These are phyloP conservation scores for Chaetoceros muelleri DNA, from an alignment of 108 stramenopile species.

Conservation along the genomic window DNA sequence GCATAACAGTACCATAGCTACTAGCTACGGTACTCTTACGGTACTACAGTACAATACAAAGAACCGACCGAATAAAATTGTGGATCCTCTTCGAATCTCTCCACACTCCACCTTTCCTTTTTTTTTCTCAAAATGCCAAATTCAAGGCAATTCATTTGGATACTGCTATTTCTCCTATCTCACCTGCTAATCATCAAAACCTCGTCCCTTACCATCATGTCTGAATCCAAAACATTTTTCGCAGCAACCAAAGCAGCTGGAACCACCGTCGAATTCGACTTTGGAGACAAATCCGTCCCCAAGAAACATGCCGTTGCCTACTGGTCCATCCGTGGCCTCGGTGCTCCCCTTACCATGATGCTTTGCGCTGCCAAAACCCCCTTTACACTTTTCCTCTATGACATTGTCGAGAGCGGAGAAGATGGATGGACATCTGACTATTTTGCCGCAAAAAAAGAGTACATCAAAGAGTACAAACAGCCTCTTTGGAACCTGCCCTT, in stretches of 20 bases:
- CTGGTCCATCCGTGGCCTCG: slow-evolving; percentile 20
- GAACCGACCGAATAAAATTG: no score
- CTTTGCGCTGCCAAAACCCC: slow-evolving; percentile 9
- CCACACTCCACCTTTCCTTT: no score
- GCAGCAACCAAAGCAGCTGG: neutral
- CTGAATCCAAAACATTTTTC: no score
- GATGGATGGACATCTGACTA: slow-evolving; percentile 7
- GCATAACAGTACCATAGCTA: no score
- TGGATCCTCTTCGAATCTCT: no score
- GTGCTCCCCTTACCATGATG: slow-evolving; percentile 25
- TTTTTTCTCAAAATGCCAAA: no score
- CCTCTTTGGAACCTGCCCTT: slow-evolving; percentile 27
- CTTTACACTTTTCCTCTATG: slow-evolving; percentile 15
- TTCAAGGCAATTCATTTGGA: no score
- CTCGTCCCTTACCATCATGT: no score
- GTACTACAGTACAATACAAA: no score
- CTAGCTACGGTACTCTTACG: no score
- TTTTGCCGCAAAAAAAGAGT: slow-evolving; percentile 10
- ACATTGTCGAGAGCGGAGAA: slow-evolving; percentile 13
- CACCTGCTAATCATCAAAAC: no score
- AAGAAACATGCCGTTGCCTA: neutral
- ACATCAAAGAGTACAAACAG: slow-evolving; percentile 9
- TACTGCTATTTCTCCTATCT: no score
- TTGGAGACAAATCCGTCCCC: neutral
- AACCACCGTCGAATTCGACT: neutral